Percentiles rank a stretch among this genome's conserved stretches.
These are phyloP conservation scores for Theobroma grandiflorum DNA, from an alignment of 441 rosid species.

Conservation along the genomic window DNA sequence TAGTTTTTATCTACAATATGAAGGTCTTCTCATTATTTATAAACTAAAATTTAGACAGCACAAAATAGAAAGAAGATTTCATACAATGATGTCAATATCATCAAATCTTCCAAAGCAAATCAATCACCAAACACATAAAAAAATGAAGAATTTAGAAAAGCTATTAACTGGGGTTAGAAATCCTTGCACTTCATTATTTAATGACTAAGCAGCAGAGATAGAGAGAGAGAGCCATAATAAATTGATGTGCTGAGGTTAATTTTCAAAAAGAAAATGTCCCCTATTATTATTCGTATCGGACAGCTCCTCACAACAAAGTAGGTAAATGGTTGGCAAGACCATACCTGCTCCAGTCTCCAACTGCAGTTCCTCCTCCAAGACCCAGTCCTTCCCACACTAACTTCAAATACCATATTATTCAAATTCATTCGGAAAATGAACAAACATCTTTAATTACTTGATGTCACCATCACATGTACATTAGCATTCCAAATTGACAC, in stretches of 20 bases:
- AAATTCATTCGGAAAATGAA: constrained; percentile 11
- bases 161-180: background rate
- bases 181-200: constrained; percentile 1
- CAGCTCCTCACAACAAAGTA: background rate
- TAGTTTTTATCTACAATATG: background rate
- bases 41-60: background rate
- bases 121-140: background rate
- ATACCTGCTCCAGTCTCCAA: constrained; percentile 30
- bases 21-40: background rate
- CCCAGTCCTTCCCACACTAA: constrained; percentile 33
- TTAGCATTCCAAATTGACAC: background rate
- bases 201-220: background rate
- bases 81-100: background rate
- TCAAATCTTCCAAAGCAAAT: background rate
- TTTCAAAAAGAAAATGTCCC: background rate
- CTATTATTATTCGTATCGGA: background rate
- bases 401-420: constrained; percentile 19
- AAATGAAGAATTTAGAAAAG: background rate
- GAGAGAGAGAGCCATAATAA: background rate
- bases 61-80: background rate
- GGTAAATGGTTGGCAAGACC: background rate
- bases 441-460: background rate
- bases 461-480: background rate
- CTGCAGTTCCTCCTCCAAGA: constrained; percentile 24
- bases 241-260: background rate